Evolutionary conservation across 331 rosid genomes (phyloP).

Genomic region (Erythrophleum ivorense): DNA sequence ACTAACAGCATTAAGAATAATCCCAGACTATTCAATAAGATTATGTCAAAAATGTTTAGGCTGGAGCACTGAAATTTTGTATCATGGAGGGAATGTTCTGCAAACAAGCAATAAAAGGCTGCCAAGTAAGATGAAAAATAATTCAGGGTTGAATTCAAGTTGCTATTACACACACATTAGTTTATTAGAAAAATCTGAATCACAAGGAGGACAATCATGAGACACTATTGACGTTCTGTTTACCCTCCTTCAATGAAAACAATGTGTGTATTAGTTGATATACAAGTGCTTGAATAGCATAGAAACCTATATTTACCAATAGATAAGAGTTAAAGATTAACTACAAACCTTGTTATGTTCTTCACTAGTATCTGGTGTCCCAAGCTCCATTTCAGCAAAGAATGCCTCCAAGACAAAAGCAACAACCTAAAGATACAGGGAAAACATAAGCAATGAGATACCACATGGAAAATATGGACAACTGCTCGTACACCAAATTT

Average conservation of each 20-base stretch:
- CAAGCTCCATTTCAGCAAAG: conserved; percentile 96
- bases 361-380: conserved; percentile 56
- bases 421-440: conserved; percentile 68
- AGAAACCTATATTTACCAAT: conserved; percentile 27
- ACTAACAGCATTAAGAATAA: conserved; percentile 21
- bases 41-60: conserved; percentile 1
- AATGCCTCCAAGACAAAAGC: conserved; percentile 99
- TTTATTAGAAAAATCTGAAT: background rate
- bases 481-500: background rate
- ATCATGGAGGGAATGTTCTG: background rate
- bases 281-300: background rate
- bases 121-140: conserved; percentile 14
- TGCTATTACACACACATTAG: background rate
- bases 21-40: conserved; percentile 19
- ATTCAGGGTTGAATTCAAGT: background rate
- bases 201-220: background rate
- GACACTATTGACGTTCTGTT: background rate
- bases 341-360: conserved; percentile 67
- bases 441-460: conserved; percentile 14
- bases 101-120: conserved; percentile 13
- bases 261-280: background rate
- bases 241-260: background rate
- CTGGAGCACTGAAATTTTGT: conserved; percentile 29
- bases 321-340: conserved; percentile 34
- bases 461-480: background rate